Percentiles rank a stretch among this genome's conserved stretches.
phyloP scores from a whole-genome alignment of 164 flowering plant genomes.

The Vitis rupestris region DNA sequence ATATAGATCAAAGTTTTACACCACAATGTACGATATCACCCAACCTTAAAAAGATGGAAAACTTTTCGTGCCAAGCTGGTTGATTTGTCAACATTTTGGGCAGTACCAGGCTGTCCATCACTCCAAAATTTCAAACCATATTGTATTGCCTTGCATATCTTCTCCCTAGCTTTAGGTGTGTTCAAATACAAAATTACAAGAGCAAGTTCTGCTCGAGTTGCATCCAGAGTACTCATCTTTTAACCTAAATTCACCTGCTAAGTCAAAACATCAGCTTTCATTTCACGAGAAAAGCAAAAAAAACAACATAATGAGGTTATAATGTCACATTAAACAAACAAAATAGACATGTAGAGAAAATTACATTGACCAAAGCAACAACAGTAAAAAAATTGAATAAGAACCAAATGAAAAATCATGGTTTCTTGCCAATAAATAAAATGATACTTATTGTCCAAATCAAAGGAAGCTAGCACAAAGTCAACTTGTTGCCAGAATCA shows the following conservation, averaged over 20 bases:
- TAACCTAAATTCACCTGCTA: conserved; percentile 18
- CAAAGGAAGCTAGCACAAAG: no score
- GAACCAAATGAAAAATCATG: no score
- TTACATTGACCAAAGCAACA: no score
- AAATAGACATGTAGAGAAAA: no score
- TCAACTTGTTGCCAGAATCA: no score
- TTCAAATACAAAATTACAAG: conserved; percentile 81
- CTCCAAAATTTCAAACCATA: conserved; percentile 98
- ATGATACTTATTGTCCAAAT: no score
- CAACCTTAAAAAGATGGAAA: conserved; percentile 96
- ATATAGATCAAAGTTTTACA: no score
- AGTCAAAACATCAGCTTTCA: not conserved
- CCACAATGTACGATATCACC: not conserved
- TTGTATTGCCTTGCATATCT: conserved; percentile 97
- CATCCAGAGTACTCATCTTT: conserved; percentile 76
- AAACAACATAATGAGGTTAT: no score
- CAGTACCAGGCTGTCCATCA: conserved; percentile 92
- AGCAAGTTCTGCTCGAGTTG: conserved; percentile 88
- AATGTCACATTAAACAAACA: no score
- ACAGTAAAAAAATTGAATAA: no score
- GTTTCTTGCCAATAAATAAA: no score
- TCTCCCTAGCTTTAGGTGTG: conserved; percentile 99
- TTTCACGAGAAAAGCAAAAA: no score
- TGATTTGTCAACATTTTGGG: conserved; percentile 92
- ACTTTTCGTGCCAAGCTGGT: conserved; percentile 97